Evolutionary conservation across 768 basidiomycete genomes (phyloP).

Genomic region (Omphalotus guepiniiformis): DNA sequence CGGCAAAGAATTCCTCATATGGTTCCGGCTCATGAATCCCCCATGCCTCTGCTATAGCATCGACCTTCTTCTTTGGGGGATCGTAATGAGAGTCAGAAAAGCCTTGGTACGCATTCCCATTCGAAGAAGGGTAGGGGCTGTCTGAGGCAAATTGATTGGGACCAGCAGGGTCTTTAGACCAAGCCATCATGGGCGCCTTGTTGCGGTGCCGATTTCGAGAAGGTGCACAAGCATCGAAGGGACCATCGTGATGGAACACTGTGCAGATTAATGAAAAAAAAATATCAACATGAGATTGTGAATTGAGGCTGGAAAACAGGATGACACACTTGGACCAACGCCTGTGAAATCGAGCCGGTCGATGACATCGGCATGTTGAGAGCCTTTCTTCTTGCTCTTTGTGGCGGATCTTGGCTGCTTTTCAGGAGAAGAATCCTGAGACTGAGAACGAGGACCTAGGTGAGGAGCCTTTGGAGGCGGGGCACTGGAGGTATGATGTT

Average conservation of each 20-base stretch:
- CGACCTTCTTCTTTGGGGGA: constrained; percentile 79
- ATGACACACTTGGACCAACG: constrained; percentile 72
- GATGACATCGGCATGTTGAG: constrained; percentile 83
- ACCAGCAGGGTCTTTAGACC: constrained; percentile 43
- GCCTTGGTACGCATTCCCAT: constrained; percentile 40
- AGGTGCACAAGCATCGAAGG: constrained; percentile 88
- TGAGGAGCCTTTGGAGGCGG: constrained; percentile 28
- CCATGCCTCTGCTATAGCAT: constrained; percentile 90
- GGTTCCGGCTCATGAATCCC: constrained; percentile 91
- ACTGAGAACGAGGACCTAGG: constrained; percentile 38
- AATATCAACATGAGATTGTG: constrained; percentile 1
- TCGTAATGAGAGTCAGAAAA: constrained; percentile 51
- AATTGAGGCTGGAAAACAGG: constrained; percentile 8
- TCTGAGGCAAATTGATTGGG: constrained; percentile 36
- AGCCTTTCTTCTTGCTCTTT: constrained; percentile 73
- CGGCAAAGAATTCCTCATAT: constrained; percentile 85
- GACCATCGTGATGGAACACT: constrained; percentile 94
- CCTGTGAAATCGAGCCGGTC: constrained; percentile 85
- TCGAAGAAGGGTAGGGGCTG: constrained; percentile 50
- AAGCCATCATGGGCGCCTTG: constrained; percentile 82
- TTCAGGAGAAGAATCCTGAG: constrained; percentile 41
- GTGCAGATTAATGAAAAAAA: constrained; percentile 16
- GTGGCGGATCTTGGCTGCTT: constrained; percentile 30
- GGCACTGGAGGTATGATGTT: constrained; percentile 7
- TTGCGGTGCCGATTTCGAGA: constrained; percentile 79